A percentile compares a stretch with the other conserved stretches of the same genome.
These are phyloP conservation scores for Sclerotinia sclerotiorum DNA, from an alignment of 2,329 filamentous ascomycete genomes.

Conservation along the genomic window DNA sequence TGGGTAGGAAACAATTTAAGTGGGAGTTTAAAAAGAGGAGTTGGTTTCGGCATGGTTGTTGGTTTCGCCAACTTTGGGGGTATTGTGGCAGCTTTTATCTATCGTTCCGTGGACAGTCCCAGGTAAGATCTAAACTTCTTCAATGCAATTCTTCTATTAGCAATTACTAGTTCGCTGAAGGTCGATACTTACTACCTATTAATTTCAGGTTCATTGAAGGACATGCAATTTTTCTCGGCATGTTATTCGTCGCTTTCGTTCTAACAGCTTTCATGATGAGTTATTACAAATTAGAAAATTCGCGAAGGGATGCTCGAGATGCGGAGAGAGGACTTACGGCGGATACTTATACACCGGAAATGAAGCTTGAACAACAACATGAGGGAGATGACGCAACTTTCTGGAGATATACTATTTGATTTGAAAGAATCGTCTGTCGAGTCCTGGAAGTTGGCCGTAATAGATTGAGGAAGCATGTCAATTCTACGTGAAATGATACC, in stretches of 20 bases:
- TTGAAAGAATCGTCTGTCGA: background rate
- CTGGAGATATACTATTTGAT: constrained; percentile 54
- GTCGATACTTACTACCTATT: background rate
- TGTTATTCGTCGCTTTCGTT: constrained; percentile 48
- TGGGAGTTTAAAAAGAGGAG: constrained; percentile 87
- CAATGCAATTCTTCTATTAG: background rate
- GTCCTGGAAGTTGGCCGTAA: background rate
- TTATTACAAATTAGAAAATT: constrained; percentile 58
- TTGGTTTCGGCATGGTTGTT: constrained; percentile 83
- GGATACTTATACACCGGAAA: constrained; percentile 52
- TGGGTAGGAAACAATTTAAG: constrained; percentile 89
- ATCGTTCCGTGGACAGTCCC: constrained; percentile 44
- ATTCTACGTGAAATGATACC: background rate
- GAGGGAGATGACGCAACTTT: constrained; percentile 58
- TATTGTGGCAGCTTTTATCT: constrained; percentile 51
- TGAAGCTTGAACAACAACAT: constrained; percentile 53
- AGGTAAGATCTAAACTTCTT: constrained; percentile 36
- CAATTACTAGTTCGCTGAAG: background rate
- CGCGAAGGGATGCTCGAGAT: constrained; percentile 47
- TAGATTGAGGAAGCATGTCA: background rate
- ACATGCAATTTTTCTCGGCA: constrained; percentile 48
- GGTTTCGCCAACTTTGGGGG: constrained; percentile 91
- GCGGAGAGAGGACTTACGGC: constrained; percentile 46
- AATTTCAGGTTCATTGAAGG: constrained; percentile 45
- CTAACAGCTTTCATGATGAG: constrained; percentile 56